phyloP scores from a whole-genome alignment of 495 filamentous ascomycete genomes.

The Apiosordaria backusii region DNA sequence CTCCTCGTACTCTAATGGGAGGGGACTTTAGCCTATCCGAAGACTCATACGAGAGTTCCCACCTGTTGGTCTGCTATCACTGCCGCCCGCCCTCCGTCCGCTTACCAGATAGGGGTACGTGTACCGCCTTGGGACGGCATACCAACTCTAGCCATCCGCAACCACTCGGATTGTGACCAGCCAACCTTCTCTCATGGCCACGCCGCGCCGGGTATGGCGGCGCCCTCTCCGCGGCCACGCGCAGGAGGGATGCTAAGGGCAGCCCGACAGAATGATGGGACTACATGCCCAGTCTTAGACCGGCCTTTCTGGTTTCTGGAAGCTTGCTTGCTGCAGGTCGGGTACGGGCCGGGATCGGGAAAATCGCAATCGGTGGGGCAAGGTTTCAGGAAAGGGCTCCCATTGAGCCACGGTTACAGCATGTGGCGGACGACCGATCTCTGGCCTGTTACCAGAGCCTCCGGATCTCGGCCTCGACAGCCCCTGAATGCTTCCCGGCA shows the following conservation, averaged over 20 bases:
- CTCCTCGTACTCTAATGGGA: background rate
- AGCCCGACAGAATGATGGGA: background rate
- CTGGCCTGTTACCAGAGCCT: background rate
- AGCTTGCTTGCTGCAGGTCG: background rate
- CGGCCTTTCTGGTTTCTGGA: background rate
- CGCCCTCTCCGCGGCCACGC: background rate
- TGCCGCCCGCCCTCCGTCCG: background rate
- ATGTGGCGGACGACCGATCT: background rate
- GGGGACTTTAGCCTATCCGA: conserved; percentile 5
- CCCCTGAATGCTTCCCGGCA: background rate
- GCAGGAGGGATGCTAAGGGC: background rate
- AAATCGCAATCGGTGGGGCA: background rate
- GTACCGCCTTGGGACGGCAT: background rate
- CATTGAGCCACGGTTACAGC: background rate
- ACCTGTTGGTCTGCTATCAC: too few species aligned
- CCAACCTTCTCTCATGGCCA: background rate
- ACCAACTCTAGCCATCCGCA: background rate
- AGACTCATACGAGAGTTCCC: background rate
- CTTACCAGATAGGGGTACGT: background rate
- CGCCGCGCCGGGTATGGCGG: conserved; percentile 11
- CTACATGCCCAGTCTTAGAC: background rate
- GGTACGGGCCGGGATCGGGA: background rate
- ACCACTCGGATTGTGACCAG: background rate
- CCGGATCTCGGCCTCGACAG: background rate
- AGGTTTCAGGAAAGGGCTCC: background rate